These are phyloP conservation scores for Trypanosoma brucei DNA, from an alignment of 208 protist genomes.

Conservation along the genomic window DNA sequence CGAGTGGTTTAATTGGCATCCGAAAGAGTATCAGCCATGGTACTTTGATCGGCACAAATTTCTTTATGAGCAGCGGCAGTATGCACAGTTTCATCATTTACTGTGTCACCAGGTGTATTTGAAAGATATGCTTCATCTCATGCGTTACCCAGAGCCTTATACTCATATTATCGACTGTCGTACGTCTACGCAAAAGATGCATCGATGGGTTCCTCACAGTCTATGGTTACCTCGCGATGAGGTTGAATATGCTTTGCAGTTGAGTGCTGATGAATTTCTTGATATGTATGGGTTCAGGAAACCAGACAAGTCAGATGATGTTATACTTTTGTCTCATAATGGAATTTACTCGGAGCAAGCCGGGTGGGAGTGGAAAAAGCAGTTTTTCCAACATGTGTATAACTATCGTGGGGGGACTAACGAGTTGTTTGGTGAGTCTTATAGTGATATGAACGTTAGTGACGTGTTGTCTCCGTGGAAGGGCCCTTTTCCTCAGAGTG, in stretches of 20 bases:
- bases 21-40: slow-evolving; percentile 90
- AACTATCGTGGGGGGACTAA: slow-evolving; percentile 89
- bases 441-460: slow-evolving; percentile 73
- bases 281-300: slow-evolving; percentile 89
- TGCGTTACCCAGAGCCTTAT: slow-evolving; percentile 65
- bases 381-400: slow-evolving; percentile 88
- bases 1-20: slow-evolving; percentile 91
- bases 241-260: slow-evolving; percentile 87
- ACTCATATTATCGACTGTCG: slow-evolving; percentile 81
- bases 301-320: slow-evolving; percentile 61
- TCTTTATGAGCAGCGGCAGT: slow-evolving; percentile 86
- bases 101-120: slow-evolving; percentile 84
- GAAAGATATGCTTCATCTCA: slow-evolving; percentile 76
- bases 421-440: slow-evolving; percentile 81
- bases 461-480: slow-evolving; percentile 82
- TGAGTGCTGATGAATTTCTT: slow-evolving; percentile 75
- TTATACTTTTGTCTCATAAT: slow-evolving; percentile 89
- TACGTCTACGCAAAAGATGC: slow-evolving; percentile 66
- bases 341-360: slow-evolving; percentile 84
- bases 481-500: slow-evolving; percentile 84
- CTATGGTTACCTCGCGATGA: slow-evolving; percentile 87
- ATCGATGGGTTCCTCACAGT: slow-evolving; percentile 84
- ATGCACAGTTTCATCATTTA: slow-evolving; percentile 70
- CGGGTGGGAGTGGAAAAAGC: slow-evolving; percentile 85
- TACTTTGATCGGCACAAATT: slow-evolving; percentile 90